These are phyloP conservation scores for Tricholoma terreum DNA, from an alignment of 768 basidiomycete genomes.

Conservation along the genomic window DNA sequence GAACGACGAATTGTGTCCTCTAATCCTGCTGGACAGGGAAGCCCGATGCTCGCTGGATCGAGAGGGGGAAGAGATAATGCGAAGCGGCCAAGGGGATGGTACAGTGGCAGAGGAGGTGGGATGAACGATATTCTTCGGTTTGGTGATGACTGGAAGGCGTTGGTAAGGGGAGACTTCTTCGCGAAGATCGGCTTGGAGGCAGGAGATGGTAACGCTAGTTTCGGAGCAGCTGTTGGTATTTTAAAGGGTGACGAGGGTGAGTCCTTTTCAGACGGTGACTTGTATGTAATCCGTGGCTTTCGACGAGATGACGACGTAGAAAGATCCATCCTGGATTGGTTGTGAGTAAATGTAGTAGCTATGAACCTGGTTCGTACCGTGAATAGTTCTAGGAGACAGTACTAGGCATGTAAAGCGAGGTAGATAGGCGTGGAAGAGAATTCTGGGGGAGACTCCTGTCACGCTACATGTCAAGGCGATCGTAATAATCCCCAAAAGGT, in stretches of 20 bases:
- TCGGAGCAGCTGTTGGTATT: constrained; percentile 3
- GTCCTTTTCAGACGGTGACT: constrained; percentile 46
- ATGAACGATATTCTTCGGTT: constrained; percentile 25
- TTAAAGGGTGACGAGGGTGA: constrained; percentile 11
- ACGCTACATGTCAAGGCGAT: neutral
- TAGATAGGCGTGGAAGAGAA: neutral
- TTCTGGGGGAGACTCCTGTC: constrained; percentile 1
- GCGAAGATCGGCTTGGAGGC: constrained; percentile 5
- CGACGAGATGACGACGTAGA: constrained; percentile 37
- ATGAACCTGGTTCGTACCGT: no score
- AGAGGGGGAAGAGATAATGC: constrained; percentile 66
- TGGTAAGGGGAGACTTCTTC: neutral
- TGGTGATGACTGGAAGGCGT: neutral
- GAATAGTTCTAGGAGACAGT: neutral
- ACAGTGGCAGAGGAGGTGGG: constrained; percentile 53
- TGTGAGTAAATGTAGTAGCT: neutral
- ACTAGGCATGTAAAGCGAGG: neutral
- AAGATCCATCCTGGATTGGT: neutral
- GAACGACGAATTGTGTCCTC: constrained; percentile 42
- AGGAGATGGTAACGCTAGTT: constrained; percentile 10
- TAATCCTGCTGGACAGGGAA: constrained; percentile 45
- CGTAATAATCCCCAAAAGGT: constrained; percentile 13
- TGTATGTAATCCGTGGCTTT: constrained; percentile 58
- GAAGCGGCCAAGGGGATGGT: constrained; percentile 62
- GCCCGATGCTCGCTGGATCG: constrained; percentile 54